Evolutionary conservation across 1,139 yeast species (phyloP).

Genomic region (Yamadazyma jaroonii): DNA sequence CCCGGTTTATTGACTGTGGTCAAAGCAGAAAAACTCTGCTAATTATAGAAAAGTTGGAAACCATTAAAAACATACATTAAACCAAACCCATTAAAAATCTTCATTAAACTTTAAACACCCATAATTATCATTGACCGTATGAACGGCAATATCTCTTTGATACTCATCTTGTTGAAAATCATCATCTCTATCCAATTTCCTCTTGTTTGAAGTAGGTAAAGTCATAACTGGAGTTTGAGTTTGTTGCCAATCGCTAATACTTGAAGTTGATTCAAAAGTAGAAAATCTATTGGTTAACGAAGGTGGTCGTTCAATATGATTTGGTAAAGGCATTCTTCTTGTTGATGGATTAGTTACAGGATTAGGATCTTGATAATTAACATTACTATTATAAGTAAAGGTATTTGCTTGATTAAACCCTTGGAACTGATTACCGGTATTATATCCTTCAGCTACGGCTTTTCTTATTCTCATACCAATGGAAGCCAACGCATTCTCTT

Average conservation of each 20-base stretch:
- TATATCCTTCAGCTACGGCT: slow-evolving; percentile 63
- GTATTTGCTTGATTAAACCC: slow-evolving; percentile 6
- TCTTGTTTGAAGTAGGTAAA: slow-evolving; percentile 21
- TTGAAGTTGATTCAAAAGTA: slow-evolving; percentile 32
- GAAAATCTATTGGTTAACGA: slow-evolving; percentile 37
- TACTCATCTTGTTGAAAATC: not conserved
- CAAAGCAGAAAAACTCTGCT: too few relatives aligned
- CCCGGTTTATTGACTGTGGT: too few relatives aligned
- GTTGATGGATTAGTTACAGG: slow-evolving; percentile 7
- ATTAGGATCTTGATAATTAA: slow-evolving; percentile 7
- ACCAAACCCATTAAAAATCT: slow-evolving; percentile 4
- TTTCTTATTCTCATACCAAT: slow-evolving; percentile 73
- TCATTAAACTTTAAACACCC: slow-evolving; percentile 5
- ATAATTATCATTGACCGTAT: not conserved
- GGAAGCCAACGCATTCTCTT: slow-evolving; percentile 35
- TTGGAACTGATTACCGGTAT: slow-evolving; percentile 10
- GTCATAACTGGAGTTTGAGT: slow-evolving; percentile 1
- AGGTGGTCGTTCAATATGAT: slow-evolving; percentile 37
- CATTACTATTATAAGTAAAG: slow-evolving; percentile 2
- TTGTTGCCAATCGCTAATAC: slow-evolving; percentile 11
- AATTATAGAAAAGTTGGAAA: too few relatives aligned
- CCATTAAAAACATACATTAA: not conserved
- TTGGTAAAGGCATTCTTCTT: slow-evolving; percentile 54
- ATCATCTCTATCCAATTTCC: slow-evolving; percentile 37
- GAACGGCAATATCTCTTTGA: too few relatives aligned